Evolutionary conservation across 2,329 filamentous ascomycete species (phyloP), one percentile per base, ranked within the genome.

Genomic region (Grosmannia penicillata): DNA sequence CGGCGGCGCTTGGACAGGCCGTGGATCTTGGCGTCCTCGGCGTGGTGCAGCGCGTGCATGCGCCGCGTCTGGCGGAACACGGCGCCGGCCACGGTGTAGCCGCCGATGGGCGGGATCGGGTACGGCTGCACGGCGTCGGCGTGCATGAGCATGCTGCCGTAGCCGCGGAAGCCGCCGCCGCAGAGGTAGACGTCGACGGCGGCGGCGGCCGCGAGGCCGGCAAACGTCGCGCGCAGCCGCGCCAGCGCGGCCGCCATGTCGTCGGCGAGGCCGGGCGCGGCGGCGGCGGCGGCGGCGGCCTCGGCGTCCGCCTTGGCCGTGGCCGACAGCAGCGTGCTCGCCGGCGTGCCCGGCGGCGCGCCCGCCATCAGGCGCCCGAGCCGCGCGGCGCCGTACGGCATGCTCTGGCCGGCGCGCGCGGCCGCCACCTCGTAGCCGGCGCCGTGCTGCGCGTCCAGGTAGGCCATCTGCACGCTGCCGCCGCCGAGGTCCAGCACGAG

Each of bases 401-500:
- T 55, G 47, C 72, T 77, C 47, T 64, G 61, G 11, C 72, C 74
- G 9, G 63, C 61, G 3, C 53, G 55, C 3, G 74, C 73, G 11
- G 72, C 72, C n/a, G 59, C 51, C 6, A 66, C 48, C 46, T 68
- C 70, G 45, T 76, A 75, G n/a, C 36, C 37, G 6, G 3, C 52
- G 52, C 36, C 45, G 36, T 27, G 44, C 36, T 31, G 38, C 5
- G 72, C 69, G 49, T 77, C 64, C 41, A 78, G 60, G 57, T 73
- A 78, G 13, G 72, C 72, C 66, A 78, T 75, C 57, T 78, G 73
- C 17, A 77, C 68, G 47, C 72, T 76, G 41, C 73, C 73, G 29
- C 85, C 85, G 26, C 87, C 86, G 2, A 94, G 68, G 58, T 94
- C 86, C 62, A 94, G 82, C 45, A 93, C 83, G 24, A 94, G 57